phyloP scores from a whole-genome alignment of 495 filamentous ascomycete species.

The Penicillium daleae region DNA sequence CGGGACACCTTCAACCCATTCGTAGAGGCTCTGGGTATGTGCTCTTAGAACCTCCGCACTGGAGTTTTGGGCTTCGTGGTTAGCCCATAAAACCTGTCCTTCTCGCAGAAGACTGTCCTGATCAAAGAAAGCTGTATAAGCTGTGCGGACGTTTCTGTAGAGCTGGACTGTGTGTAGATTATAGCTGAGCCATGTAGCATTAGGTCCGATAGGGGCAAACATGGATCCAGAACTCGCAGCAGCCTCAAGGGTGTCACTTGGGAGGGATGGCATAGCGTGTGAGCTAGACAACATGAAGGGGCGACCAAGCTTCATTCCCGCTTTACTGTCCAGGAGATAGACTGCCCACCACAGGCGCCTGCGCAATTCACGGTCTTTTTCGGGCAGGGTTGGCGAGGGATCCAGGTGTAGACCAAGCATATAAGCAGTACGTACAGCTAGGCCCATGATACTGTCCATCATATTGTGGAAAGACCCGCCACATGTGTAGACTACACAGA shows the following conservation, averaged over 20 bases:
- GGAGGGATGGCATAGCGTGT: constrained; percentile 41
- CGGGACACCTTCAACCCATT: constrained; percentile 41
- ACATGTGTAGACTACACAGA: constrained; percentile 49
- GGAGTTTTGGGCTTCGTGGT: not conserved
- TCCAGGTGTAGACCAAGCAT: constrained; percentile 57
- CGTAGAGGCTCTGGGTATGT: constrained; percentile 30
- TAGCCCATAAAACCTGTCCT: constrained; percentile 22
- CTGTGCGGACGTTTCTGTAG: constrained; percentile 37
- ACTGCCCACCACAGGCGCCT: constrained; percentile 58
- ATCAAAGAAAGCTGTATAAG: constrained; percentile 43
- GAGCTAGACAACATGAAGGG: constrained; percentile 43
- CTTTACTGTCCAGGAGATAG: constrained; percentile 51
- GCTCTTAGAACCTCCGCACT: constrained; percentile 35
- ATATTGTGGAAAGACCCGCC: constrained; percentile 55
- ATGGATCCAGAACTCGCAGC: constrained; percentile 41
- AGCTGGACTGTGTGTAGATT: constrained; percentile 44
- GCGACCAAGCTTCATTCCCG: constrained; percentile 56
- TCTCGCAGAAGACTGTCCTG: not conserved
- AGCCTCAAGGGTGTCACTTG: constrained; percentile 38
- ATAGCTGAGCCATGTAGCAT: constrained; percentile 47
- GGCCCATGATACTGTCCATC: constrained; percentile 41
- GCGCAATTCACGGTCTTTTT: constrained; percentile 43
- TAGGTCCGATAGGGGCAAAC: constrained; percentile 28
- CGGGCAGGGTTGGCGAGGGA: constrained; percentile 41
- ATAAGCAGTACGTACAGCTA: constrained; percentile 52